Evolutionary conservation across 2,329 filamentous ascomycete genomes (phyloP).

Genomic region (Leptosphaerulina australis): DNA sequence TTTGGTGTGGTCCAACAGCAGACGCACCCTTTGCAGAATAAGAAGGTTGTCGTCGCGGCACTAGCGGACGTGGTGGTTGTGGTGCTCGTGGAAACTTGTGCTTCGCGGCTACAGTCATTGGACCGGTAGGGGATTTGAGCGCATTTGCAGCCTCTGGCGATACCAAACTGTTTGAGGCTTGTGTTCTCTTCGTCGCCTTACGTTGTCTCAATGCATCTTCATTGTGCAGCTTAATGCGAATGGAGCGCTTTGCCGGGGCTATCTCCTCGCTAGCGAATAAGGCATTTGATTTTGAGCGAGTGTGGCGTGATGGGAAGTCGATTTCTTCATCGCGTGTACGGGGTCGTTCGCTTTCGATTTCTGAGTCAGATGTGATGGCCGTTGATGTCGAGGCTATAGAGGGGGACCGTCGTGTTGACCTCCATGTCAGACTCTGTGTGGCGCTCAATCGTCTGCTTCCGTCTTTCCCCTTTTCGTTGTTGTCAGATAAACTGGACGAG

Average conservation of each 20-base stretch:
- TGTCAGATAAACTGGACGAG: constrained; percentile 30
- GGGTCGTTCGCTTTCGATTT: constrained; percentile 60
- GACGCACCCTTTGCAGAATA: constrained; percentile 62
- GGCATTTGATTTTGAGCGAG: constrained; percentile 65
- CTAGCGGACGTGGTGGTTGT: constrained; percentile 84
- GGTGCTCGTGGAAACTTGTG: constrained; percentile 85
- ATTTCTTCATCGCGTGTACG: constrained; percentile 38
- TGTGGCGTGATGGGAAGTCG: constrained; percentile 59
- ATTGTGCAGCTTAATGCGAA: constrained; percentile 86
- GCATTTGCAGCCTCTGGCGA: constrained; percentile 63
- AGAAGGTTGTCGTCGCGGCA: constrained; percentile 87
- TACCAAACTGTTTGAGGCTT: constrained; percentile 45
- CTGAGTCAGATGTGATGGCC: constrained; percentile 69
- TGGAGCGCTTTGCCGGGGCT: constrained; percentile 74
- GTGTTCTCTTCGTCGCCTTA: constrained; percentile 70
- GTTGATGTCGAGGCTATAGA: constrained; percentile 63
- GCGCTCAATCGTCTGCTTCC: constrained; percentile 39
- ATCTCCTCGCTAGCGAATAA: constrained; percentile 64
- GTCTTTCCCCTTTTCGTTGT: constrained; percentile 39
- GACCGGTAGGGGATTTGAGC: constrained; percentile 92
- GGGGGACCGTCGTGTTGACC: constrained; percentile 46
- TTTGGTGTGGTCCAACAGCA: constrained; percentile 62
- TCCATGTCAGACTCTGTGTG: constrained; percentile 35
- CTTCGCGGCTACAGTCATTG: constrained; percentile 63
- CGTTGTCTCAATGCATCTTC: constrained; percentile 76